Conservation (phyloP, 2,329 filamentous ascomycete genomes). For the Aspergillus sclerotialis region DNA sequence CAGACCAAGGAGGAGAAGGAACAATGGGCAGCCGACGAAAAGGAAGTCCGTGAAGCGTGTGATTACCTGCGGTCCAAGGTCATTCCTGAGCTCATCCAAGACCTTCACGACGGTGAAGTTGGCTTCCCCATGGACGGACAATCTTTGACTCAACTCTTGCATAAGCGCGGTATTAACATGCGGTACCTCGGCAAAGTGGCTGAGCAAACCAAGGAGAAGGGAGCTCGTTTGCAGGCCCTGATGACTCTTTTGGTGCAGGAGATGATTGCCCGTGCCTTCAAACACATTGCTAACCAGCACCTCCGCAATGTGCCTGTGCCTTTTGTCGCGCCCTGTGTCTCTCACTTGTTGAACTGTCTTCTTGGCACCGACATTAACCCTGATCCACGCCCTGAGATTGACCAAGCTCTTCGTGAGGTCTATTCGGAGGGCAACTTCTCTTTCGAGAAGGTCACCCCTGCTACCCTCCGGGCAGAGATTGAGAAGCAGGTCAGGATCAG, state of each 20-base stretch:
- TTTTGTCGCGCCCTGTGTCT: slow-evolving; percentile 69
- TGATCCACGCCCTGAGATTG: slow-evolving; percentile 71
- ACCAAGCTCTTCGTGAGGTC: slow-evolving; percentile 63
- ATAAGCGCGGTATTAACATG: slow-evolving; percentile 96
- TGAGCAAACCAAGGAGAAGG: slow-evolving; percentile 58
- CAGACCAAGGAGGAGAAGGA: slow-evolving; percentile 86
- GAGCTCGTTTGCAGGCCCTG: slow-evolving; percentile 68
- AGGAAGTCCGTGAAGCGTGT: slow-evolving; percentile 79
- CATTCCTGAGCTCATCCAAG: slow-evolving; percentile 77
- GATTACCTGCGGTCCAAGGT: slow-evolving; percentile 67
- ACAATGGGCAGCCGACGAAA: slow-evolving; percentile 75
- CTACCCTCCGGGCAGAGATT: slow-evolving; percentile 62
- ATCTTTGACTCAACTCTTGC: slow-evolving; percentile 77
- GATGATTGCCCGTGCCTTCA: slow-evolving; percentile 93
- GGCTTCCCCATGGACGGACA: slow-evolving; percentile 99
- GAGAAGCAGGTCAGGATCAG: slow-evolving; percentile 64
- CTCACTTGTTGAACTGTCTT: slow-evolving; percentile 90
- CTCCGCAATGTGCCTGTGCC: slow-evolving; percentile 72
- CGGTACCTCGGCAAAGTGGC: slow-evolving; percentile 88
- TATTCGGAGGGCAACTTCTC: slow-evolving; percentile 77
- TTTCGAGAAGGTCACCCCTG: slow-evolving; percentile 73
- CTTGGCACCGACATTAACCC: slow-evolving; percentile 69
- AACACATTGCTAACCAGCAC: slow-evolving; percentile 77
- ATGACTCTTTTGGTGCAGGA: slow-evolving; percentile 75
- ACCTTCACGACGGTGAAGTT: slow-evolving; percentile 85